phyloP scores from a whole-genome alignment of 208 protist genomes.

The Crithidia mellificae region DNA sequence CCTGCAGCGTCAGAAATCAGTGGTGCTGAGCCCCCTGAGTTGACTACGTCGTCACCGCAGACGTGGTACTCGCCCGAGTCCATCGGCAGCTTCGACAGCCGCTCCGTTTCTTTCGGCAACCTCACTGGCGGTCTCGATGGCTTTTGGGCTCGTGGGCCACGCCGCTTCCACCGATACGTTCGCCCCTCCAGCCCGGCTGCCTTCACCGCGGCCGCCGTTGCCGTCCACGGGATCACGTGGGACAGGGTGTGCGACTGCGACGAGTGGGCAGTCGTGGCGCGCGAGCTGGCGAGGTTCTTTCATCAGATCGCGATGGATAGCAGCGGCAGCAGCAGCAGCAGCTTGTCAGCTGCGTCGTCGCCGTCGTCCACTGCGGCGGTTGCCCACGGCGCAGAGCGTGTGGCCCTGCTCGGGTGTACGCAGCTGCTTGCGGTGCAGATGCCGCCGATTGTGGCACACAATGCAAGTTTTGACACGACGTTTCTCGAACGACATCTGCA shows the following conservation, averaged over 20 bases:
- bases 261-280: conserved; percentile 31
- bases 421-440: conserved; percentile 23
- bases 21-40: too few species aligned
- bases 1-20: background rate
- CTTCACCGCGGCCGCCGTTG: conserved; percentile 19
- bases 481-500: conserved; percentile 46
- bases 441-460: conserved; percentile 75
- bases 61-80: background rate
- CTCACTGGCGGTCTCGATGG: background rate
- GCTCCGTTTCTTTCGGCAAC: background rate
- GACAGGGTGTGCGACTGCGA: conserved; percentile 33
- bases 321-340: too few species aligned
- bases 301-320: background rate
- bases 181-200: conserved; percentile 24
- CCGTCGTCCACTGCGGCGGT: background rate
- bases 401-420: background rate
- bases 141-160: conserved; percentile 42
- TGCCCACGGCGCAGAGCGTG: background rate
- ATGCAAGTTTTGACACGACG: conserved; percentile 55
- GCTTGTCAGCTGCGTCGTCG: background rate
- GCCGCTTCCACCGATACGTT: conserved; percentile 54
- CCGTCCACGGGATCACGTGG: conserved; percentile 43
- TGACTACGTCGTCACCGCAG: background rate
- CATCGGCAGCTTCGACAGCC: background rate
- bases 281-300: conserved; percentile 40